Percentiles rank a stretch among this genome's conserved stretches.
Conservation (phyloP, 257 asterid species). For the Jasminum sambac region DNA sequence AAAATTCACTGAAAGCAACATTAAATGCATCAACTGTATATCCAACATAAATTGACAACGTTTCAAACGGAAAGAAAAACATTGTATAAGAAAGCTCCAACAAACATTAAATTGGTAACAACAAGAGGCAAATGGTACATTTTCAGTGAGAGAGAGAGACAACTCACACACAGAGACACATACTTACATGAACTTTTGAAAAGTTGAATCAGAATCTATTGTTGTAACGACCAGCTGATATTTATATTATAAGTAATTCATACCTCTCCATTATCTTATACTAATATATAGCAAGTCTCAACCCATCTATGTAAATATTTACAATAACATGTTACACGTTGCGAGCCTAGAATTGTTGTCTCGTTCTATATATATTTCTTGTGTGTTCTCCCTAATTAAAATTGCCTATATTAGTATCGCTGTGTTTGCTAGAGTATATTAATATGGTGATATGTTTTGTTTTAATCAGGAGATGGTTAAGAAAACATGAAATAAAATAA, state of each 20-base stretch:
- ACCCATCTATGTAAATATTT: not conserved
- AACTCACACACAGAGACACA: slow-evolving; percentile 26
- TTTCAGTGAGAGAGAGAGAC: slow-evolving; percentile 32
- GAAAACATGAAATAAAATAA: too few relatives aligned
- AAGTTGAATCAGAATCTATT: slow-evolving; percentile 32
- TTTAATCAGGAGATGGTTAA: too few relatives aligned
- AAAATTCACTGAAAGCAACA: slow-evolving; percentile 36
- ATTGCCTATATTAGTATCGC: too few relatives aligned
- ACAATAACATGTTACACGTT: not conserved
- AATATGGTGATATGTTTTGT: too few relatives aligned
- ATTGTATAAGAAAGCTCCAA: slow-evolving; percentile 41
- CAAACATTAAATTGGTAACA: slow-evolving; percentile 39
- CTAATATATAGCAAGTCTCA: slow-evolving; percentile 6
- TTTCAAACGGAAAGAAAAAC: slow-evolving; percentile 35
- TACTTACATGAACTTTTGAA: slow-evolving; percentile 24
- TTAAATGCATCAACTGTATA: slow-evolving; percentile 49
- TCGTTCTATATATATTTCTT: too few relatives aligned
- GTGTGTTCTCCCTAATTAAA: too few relatives aligned
- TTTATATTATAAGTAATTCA: too few relatives aligned
- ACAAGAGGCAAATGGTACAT: slow-evolving; percentile 24
- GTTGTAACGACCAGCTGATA: slow-evolving; percentile 28
- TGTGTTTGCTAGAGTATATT: too few relatives aligned
- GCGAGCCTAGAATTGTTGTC: too few relatives aligned
- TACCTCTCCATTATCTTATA: too few relatives aligned
- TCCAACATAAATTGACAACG: slow-evolving; percentile 50